These are phyloP conservation scores for Chiua virens DNA, from an alignment of 768 basidiomycete genomes.

Conservation along the genomic window DNA sequence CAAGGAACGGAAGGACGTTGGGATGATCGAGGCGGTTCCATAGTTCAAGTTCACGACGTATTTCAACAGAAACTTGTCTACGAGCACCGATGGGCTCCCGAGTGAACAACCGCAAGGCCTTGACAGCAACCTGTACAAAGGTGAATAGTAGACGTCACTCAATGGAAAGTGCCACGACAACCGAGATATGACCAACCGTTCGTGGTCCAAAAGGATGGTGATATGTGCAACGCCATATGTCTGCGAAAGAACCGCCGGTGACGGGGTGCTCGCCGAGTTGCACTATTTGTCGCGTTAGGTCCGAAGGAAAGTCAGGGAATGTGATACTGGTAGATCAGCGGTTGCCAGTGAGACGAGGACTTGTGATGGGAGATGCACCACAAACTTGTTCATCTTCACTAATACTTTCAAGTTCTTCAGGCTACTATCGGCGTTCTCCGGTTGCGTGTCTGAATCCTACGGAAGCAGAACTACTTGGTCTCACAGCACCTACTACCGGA, in stretches of 20 bases:
- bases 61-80: background rate
- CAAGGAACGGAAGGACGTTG: constrained; percentile 17
- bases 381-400: constrained; percentile 7
- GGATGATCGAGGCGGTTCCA: constrained; percentile 16
- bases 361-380: background rate
- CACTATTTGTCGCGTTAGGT: constrained; percentile 10
- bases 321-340: constrained; percentile 2
- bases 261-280: background rate
- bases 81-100: background rate
- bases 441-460: too few species aligned
- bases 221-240: constrained; percentile 8
- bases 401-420: too few species aligned
- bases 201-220: background rate
- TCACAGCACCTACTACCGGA: too few species aligned
- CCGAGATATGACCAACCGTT: background rate
- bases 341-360: background rate
- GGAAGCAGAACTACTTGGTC: too few species aligned
- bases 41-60: constrained; percentile 15
- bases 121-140: constrained; percentile 9
- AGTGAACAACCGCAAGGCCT: background rate
- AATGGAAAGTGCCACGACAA: too few species aligned
- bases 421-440: too few species aligned
- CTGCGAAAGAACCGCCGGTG: constrained; percentile 8
- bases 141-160: background rate
- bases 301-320: constrained; percentile 12